Conservation (phyloP, 257 asterid genomes). For the Nyctanthes arbortristis region DNA sequence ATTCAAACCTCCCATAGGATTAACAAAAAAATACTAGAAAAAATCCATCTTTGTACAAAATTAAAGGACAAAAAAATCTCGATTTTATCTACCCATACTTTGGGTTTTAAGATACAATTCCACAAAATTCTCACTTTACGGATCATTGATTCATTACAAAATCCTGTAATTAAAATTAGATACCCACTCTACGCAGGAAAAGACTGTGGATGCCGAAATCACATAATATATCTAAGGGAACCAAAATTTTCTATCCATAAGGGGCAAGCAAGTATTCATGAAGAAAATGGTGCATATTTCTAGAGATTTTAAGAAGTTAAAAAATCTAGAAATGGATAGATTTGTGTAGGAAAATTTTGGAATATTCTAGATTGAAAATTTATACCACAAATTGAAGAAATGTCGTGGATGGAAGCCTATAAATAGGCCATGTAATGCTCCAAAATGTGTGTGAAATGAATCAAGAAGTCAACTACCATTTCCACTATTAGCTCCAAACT, state of each 20-base stretch:
- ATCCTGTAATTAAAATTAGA: background rate
- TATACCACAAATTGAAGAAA: no score
- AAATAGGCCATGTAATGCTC: no score
- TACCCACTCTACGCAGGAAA: background rate
- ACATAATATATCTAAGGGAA: background rate
- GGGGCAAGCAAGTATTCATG: background rate
- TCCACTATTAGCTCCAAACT: no score
- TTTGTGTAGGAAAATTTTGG: no score
- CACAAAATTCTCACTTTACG: background rate
- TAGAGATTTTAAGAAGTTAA: no score
- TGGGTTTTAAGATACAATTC: background rate
- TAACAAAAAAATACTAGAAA: background rate
- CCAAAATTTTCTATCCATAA: background rate
- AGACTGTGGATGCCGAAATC: background rate
- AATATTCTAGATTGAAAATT: no score
- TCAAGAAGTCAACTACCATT: no score
- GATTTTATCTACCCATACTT: background rate
- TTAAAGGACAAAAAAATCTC: conserved; percentile 6
- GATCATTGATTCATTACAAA: background rate
- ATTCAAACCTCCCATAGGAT: conserved; percentile 24
- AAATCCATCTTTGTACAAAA: background rate
- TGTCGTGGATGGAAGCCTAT: no score
- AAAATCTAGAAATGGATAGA: no score
- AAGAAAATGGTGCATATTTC: no score
- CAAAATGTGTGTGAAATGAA: no score